Conservation (phyloP, 2,329 filamentous ascomycete genomes). For the Scopulariopsis brevicaulis region DNA sequence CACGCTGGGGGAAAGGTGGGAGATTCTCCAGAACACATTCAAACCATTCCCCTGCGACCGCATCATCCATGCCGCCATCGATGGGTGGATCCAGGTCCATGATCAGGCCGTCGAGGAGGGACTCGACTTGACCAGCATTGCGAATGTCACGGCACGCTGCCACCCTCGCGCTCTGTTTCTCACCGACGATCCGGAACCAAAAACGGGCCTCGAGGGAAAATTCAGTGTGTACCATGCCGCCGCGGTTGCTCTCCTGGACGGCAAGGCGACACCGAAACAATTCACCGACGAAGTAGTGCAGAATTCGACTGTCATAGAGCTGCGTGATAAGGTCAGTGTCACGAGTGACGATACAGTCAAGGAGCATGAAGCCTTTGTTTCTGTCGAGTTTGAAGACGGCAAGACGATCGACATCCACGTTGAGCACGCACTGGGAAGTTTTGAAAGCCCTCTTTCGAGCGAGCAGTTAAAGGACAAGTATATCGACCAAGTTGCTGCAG, state of each 20-base stretch:
- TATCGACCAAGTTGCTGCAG: too few species aligned
- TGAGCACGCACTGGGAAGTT: background rate
- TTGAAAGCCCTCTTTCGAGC: background rate
- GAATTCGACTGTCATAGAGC: background rate
- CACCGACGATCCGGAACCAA: background rate
- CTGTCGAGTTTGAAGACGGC: background rate
- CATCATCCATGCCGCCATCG: background rate
- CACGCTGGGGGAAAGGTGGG: background rate
- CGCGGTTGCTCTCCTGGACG: background rate
- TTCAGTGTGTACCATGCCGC: background rate
- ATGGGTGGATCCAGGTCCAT: background rate
- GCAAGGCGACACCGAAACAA: background rate
- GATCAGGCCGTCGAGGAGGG: background rate
- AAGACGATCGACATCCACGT: background rate
- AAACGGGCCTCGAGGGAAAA: background rate
- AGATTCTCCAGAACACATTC: background rate
- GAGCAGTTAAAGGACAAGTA: too few species aligned
- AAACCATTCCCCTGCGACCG: background rate
- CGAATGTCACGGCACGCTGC: background rate
- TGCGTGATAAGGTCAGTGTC: background rate
- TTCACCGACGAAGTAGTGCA: background rate
- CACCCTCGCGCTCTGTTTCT: background rate
- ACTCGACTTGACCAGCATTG: background rate
- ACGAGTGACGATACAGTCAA: background rate
- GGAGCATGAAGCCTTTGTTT: background rate